These are phyloP conservation scores for Cafeteria roenbergensis DNA, from an alignment of 108 stramenopile genomes.

Conservation along the genomic window DNA sequence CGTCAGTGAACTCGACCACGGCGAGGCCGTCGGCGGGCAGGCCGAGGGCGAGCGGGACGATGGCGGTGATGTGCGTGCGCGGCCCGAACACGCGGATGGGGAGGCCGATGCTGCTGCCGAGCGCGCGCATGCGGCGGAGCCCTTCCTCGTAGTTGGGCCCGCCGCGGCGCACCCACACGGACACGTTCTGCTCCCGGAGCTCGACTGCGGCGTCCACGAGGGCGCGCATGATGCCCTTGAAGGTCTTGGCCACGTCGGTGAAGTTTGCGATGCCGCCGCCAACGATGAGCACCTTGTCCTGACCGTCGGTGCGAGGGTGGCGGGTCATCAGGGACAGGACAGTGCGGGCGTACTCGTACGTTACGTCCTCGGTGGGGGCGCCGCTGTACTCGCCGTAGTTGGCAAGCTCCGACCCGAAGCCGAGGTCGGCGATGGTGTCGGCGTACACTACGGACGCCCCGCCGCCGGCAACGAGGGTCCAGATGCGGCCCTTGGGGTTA, in stretches of 20 bases:
- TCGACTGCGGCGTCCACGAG: slow-evolving; percentile 52
- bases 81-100: slow-evolving; percentile 73
- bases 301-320: slow-evolving; percentile 24
- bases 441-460: slow-evolving; percentile 81
- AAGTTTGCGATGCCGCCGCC: slow-evolving; percentile 84
- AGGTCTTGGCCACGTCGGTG: slow-evolving; percentile 80
- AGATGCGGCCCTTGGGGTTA: slow-evolving; percentile 62
- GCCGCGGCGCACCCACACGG: slow-evolving; percentile 70
- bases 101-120: slow-evolving; percentile 46
- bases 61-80: slow-evolving; percentile 65
- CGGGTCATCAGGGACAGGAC: slow-evolving; percentile 65
- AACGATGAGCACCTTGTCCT: slow-evolving; percentile 60
- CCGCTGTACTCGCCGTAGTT: slow-evolving; percentile 85
- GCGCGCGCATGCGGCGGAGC: slow-evolving; percentile 57
- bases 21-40: slow-evolving; percentile 48
- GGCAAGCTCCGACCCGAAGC: slow-evolving; percentile 61
- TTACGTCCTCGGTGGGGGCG: slow-evolving; percentile 67
- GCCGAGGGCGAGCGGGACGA: slow-evolving; percentile 67
- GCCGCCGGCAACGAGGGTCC: slow-evolving; percentile 86
- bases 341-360: slow-evolving; percentile 73
- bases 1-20: slow-evolving; percentile 38
- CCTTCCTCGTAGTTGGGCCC: slow-evolving; percentile 82
- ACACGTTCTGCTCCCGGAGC: slow-evolving; percentile 42
- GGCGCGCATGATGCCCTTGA: slow-evolving; percentile 72
- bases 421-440: slow-evolving; percentile 77